Conservation (phyloP, 345 rosid genomes). For the Pistacia atlantica region DNA sequence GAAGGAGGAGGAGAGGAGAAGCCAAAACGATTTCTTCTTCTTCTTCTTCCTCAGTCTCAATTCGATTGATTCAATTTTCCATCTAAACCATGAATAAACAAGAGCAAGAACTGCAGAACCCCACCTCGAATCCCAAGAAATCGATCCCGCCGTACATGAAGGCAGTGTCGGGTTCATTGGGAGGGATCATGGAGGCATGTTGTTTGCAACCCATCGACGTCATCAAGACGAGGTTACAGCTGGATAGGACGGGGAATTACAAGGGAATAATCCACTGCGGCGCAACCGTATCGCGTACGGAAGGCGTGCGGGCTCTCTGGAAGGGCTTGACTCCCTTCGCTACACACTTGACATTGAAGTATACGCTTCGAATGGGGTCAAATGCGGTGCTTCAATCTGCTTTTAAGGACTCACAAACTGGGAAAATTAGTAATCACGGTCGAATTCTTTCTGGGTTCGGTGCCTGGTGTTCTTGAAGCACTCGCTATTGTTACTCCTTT, state of each 20-base stretch:
- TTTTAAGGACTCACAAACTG: conserved; percentile 80
- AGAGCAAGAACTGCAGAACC: conserved; percentile 5
- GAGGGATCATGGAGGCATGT: conserved; percentile 87
- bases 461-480: conserved; percentile 96
- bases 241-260: conserved; percentile 66
- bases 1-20: conserved; percentile 12
- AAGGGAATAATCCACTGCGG: conserved; percentile 88
- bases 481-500: conserved; percentile 93
- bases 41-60: background rate
- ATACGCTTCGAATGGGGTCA: conserved; percentile 91
- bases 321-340: conserved; percentile 95
- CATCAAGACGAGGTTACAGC: conserved; percentile 89
- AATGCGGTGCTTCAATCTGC: conserved; percentile 76
- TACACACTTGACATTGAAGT: conserved; percentile 87
- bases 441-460: conserved; percentile 82
- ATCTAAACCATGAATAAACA: background rate
- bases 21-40: conserved; percentile 9
- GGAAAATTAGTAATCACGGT: conserved; percentile 60
- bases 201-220: conserved; percentile 97
- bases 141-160: conserved; percentile 85
- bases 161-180: conserved; percentile 86
- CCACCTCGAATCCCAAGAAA: conserved; percentile 10
- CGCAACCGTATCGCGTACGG: conserved; percentile 56
- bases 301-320: conserved; percentile 92
- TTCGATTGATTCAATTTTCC: too few relatives aligned